These are phyloP conservation scores for Isabelozyma gotoi DNA, from an alignment of 805 yeast genomes.

Conservation along the genomic window DNA sequence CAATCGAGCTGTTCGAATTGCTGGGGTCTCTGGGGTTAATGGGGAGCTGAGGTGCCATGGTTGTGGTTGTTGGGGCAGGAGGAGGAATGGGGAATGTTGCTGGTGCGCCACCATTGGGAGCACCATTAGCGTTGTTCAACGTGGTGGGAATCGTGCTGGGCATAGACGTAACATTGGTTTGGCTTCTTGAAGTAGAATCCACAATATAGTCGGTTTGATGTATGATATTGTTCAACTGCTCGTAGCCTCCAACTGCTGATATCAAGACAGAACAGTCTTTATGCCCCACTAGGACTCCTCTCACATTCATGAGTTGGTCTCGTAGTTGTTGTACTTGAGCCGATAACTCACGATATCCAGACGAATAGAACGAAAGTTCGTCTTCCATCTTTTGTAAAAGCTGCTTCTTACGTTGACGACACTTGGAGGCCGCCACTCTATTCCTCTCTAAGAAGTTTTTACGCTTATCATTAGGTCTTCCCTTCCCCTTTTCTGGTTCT, in stretches of 20 bases:
- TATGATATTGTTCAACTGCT: constrained; percentile 43
- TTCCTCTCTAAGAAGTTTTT: constrained; percentile 82
- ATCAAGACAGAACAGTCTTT: constrained; percentile 45
- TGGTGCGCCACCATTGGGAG: neutral
- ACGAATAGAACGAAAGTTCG: constrained; percentile 67
- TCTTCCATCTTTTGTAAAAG: constrained; percentile 79
- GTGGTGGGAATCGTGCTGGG: constrained; percentile 43
- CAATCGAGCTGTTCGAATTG: neutral
- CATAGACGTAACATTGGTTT: constrained; percentile 23
- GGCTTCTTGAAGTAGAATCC: constrained; percentile 22
- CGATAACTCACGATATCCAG: constrained; percentile 67
- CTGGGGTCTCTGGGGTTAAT: neutral
- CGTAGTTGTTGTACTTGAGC: constrained; percentile 57
- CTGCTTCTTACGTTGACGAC: constrained; percentile 92
- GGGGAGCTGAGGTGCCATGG: constrained; percentile 3
- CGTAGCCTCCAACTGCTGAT: constrained; percentile 48
- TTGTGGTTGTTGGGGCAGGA: constrained; percentile 2
- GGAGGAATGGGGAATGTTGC: neutral
- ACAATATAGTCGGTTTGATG: constrained; percentile 30
- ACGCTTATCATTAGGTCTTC: constrained; percentile 48
- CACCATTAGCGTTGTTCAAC: constrained; percentile 15
- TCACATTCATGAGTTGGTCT: constrained; percentile 54
- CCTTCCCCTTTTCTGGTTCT: constrained; percentile 4
- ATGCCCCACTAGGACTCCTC: constrained; percentile 49
- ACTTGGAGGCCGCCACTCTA: constrained; percentile 91